Percentiles rank a stretch among this genome's conserved stretches.
phyloP scores from a whole-genome alignment of 106 monocot genomes.

The Dioscorea dumetorum region DNA sequence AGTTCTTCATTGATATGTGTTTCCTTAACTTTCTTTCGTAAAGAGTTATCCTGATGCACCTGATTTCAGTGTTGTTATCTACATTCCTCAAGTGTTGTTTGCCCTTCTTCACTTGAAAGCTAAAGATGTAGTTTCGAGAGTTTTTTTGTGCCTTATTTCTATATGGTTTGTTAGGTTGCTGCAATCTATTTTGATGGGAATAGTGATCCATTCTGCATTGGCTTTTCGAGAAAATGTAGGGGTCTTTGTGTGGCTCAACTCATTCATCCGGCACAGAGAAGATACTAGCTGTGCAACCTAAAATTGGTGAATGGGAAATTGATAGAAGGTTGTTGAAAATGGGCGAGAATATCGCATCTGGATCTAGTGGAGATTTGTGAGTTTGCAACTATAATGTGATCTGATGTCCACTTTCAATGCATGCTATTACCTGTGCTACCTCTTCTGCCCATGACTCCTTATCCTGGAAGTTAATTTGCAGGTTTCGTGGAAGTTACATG shows the following conservation, averaged over 20 bases:
- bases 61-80: too few relatives aligned
- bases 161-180: not conserved
- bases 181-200: constrained; percentile 1
- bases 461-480: constrained; percentile 11
- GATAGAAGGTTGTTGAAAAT: constrained; percentile 53
- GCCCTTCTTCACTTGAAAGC: too few relatives aligned
- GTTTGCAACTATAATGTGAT: constrained; percentile 2
- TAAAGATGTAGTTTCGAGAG: too few relatives aligned
- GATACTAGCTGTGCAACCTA: constrained; percentile 28
- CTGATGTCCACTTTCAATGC: not conserved
- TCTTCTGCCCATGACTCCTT: not conserved
- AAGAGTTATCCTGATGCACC: too few relatives aligned
- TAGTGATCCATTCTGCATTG: not conserved
- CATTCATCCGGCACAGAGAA: constrained; percentile 26
- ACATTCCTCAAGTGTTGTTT: too few relatives aligned
- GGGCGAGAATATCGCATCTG: constrained; percentile 66
- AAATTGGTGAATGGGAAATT: constrained; percentile 56
- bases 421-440: not conserved
- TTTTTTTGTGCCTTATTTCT: too few relatives aligned
- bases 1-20: too few relatives aligned
- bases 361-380: constrained; percentile 85
- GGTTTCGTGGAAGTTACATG: constrained; percentile 72
- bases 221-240: constrained; percentile 30
- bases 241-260: constrained; percentile 49
- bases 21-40: too few relatives aligned